Evolutionary conservation across 176 grass and related monocot species (phyloP).

Genomic region (Paspalum vaginatum): DNA sequence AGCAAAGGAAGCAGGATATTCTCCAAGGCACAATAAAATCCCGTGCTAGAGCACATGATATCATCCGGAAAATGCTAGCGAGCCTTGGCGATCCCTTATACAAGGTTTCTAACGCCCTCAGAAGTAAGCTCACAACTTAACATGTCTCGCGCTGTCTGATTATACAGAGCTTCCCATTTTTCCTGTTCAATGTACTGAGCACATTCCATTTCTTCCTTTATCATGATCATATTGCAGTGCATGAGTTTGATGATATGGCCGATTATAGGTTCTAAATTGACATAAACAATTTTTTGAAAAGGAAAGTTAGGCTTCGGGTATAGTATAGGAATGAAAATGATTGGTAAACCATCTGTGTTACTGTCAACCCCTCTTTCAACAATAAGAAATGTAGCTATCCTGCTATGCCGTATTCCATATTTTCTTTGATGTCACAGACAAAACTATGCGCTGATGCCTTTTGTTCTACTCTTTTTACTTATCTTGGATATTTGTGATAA

Average conservation of each 20-base stretch:
- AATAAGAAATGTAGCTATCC: neutral
- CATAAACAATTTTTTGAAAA: neutral
- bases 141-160: neutral
- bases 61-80: conserved; percentile 81
- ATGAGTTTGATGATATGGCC: neutral
- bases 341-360: conserved; percentile 1
- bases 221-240: neutral
- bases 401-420: neutral
- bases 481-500: conserved; percentile 16
- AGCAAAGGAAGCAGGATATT: conserved; percentile 85
- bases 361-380: neutral
- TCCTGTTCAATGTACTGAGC: neutral
- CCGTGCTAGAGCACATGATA: conserved; percentile 79
- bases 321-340: neutral
- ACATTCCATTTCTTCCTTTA: conserved; percentile 17
- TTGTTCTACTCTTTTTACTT: conserved; percentile 20
- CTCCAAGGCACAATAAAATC: conserved; percentile 72
- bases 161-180: neutral
- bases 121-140: conserved; percentile 61
- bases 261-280: neutral
- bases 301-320: neutral
- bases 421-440: conserved; percentile 17
- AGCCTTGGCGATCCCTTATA: conserved; percentile 89
- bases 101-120: conserved; percentile 81
- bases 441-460: neutral